Base-by-base conservation (phyloP, 2,329 filamentous ascomycete species). In the Calonectria henricotiae region DNA sequence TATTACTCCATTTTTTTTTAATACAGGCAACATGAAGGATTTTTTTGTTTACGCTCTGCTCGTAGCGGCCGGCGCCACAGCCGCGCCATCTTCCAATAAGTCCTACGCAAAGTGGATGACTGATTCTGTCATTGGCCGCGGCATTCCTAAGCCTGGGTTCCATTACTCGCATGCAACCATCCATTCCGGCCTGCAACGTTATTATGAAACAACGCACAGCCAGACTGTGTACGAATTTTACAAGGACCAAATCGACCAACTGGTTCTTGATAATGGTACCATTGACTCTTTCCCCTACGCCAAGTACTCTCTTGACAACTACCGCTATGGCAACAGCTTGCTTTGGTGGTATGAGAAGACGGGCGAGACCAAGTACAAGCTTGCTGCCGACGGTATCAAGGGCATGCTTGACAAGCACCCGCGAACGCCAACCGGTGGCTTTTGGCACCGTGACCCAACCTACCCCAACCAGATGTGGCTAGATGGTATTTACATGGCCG, bases 401-500 rank as follows among this genome's bases (percentile, higher is more conserved):
- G 73, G 79, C 17, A 85, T 87, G 70, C 75, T 89, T 6, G 79
- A 88, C 70, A 78, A 81, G 39, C 86, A 87, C 69, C 86, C 86
- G 5, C 82, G 88, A 15, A 90, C 85, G 0, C 77, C 84, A 0
- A 77, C 82, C 0, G 88, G 88, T 9, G 88, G 88, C 1, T 87
- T 89, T 81, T 89, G 87, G 86, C 88, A 89, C 72, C 74, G 79
- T 0, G 77, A 82, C 17, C 79, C 85, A 37, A 79, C 81, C 2
- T 88, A 88, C 71, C 82, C 81, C 20, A 83, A 88, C 71, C 86
- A 89, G 76, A 89, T 89, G 88, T 89, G 88, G 88, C 82, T 90
- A 0, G 87, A 89, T 71, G 88, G 88, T 1, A 86, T 87, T 25
- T 88, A 82, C 78, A 87, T 87, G 86, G 83, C 84, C 1, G 83